Evolutionary conservation across 768 basidiomycete species (phyloP).

Genomic region (Boletellus ananas): DNA sequence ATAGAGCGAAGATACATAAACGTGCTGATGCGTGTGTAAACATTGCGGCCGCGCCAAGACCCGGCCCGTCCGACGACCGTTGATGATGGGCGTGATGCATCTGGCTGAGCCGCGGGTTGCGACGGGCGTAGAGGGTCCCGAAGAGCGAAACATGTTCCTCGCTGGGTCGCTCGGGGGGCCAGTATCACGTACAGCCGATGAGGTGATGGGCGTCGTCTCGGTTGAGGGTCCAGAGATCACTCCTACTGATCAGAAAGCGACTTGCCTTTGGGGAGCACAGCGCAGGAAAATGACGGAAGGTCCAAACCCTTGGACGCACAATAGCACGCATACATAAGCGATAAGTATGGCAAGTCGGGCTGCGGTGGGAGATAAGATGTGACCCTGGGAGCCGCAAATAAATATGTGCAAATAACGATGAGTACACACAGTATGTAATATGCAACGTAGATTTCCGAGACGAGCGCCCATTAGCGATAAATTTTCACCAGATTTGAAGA

Average conservation of each 20-base stretch:
- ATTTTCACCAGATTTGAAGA: slow-evolving; percentile 23
- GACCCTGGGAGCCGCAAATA: slow-evolving; percentile 32
- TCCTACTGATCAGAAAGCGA: no score
- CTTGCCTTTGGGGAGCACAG: no score
- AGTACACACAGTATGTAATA: slow-evolving; percentile 26
- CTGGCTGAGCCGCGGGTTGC: slow-evolving; percentile 16
- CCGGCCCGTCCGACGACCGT: slow-evolving; percentile 5
- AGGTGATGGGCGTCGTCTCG: slow-evolving; percentile 9
- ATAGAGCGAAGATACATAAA: slow-evolving; percentile 18
- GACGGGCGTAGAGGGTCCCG: slow-evolving; percentile 18
- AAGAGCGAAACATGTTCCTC: slow-evolving; percentile 20
- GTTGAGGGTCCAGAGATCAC: slow-evolving; percentile 2
- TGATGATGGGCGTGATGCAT: slow-evolving; percentile 4
- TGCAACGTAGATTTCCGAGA: slow-evolving; percentile 26
- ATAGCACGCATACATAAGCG: neutral
- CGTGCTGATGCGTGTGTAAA: slow-evolving; percentile 3
- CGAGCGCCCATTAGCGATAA: slow-evolving; percentile 26
- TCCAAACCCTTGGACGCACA: slow-evolving; percentile 12
- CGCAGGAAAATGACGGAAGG: neutral
- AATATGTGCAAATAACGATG: slow-evolving; percentile 17
- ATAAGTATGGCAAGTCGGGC: slow-evolving; percentile 5
- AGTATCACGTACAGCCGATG: slow-evolving; percentile 23
- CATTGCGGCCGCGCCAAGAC: slow-evolving; percentile 11
- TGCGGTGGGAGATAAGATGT: slow-evolving; percentile 31
- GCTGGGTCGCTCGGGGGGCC: slow-evolving; percentile 6